phyloP scores from a whole-genome alignment of 176 grass and related monocot species.

The Eleusine indica region DNA sequence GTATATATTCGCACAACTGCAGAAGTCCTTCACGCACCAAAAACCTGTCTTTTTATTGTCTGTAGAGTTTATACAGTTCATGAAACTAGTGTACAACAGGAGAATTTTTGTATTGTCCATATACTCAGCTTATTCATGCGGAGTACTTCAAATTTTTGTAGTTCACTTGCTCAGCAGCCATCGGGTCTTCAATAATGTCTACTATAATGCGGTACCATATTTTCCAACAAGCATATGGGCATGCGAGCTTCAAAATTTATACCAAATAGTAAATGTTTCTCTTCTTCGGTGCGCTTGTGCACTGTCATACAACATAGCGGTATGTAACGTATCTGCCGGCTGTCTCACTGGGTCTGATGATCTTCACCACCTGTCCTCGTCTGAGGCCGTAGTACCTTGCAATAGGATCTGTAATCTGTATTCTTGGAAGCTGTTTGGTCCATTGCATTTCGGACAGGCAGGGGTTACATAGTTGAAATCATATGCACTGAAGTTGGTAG shows the following conservation, averaged over 20 bases:
- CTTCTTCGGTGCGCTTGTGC: neutral
- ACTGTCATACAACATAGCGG: slow-evolving; percentile 71
- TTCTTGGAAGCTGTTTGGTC: slow-evolving; percentile 74
- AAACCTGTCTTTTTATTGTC: slow-evolving; percentile 5
- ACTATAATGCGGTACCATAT: neutral
- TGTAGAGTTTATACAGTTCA: slow-evolving; percentile 35
- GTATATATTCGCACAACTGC: too few relatives aligned
- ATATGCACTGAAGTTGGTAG: neutral
- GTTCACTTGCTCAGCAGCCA: slow-evolving; percentile 20
- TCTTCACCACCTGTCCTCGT: slow-evolving; percentile 84
- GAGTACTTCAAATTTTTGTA: neutral
- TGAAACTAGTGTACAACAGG: slow-evolving; percentile 40
- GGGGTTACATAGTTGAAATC: slow-evolving; percentile 19
- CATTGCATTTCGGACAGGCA: slow-evolving; percentile 33
- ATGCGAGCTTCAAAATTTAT: slow-evolving; percentile 36
- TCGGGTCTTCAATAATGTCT: neutral
- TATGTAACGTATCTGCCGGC: slow-evolving; percentile 91
- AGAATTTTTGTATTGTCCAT: slow-evolving; percentile 27
- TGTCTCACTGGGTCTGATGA: slow-evolving; percentile 87
- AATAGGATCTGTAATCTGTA: slow-evolving; percentile 84
- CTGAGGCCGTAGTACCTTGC: slow-evolving; percentile 83
- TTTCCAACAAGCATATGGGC: slow-evolving; percentile 33
- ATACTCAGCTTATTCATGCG: slow-evolving; percentile 17
- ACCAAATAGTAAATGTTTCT: slow-evolving; percentile 14
- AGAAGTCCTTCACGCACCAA: neutral